Conservation (phyloP, 2,329 filamentous ascomycete genomes). For the Fusarium domesticum region DNA sequence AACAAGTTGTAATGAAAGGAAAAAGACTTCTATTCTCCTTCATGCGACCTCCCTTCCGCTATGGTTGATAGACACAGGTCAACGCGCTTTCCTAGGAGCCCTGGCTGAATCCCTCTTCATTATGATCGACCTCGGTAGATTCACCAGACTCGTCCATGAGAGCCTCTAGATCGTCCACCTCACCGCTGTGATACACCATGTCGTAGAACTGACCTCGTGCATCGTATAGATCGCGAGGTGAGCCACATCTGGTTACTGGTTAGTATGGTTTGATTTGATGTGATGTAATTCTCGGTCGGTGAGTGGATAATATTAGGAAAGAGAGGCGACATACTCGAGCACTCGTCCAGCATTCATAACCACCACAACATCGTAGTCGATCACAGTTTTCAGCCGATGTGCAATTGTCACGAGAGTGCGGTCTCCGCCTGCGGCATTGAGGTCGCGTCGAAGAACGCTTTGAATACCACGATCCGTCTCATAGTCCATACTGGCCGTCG, state of each 20-base stretch:
- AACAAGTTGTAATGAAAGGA: too few relatives aligned
- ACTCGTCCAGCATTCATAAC: constrained; percentile 55
- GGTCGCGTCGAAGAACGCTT: constrained; percentile 48
- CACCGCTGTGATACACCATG: constrained; percentile 55
- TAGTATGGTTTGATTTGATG: background rate
- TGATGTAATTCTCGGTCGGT: background rate
- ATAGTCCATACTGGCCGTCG: constrained; percentile 58
- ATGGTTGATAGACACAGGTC: background rate
- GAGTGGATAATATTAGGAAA: background rate
- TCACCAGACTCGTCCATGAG: constrained; percentile 27
- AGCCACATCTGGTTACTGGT: constrained; percentile 38
- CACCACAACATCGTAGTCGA: constrained; percentile 57
- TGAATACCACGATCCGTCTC: constrained; percentile 57
- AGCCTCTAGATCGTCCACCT: constrained; percentile 45
- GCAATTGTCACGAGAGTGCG: constrained; percentile 57
- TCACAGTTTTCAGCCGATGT: constrained; percentile 56
- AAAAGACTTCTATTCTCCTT: too few relatives aligned
- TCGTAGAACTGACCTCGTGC: constrained; percentile 48
- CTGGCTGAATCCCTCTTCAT: background rate
- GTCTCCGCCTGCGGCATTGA: constrained; percentile 42
- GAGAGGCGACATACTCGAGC: constrained; percentile 43
- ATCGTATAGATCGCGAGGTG: constrained; percentile 46
- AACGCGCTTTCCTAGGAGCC: background rate
- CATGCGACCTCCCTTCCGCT: background rate
- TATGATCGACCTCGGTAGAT: background rate